A percentile compares a stretch with the other conserved stretches of the same genome.
Conservation (phyloP, 768 basidiomycete species). For the Rickenella mellea region DNA sequence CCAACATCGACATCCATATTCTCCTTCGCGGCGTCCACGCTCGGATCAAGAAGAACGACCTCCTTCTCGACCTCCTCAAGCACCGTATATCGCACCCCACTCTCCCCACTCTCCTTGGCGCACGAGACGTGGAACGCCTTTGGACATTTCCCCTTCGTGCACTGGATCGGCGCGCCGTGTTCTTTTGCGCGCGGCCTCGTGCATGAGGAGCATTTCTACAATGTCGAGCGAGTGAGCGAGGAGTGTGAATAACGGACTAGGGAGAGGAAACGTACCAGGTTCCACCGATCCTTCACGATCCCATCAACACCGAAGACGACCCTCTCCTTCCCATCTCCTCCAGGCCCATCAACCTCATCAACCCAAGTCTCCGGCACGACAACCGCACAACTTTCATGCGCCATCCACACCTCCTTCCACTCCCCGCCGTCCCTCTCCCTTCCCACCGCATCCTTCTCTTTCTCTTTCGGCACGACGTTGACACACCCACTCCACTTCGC, state of each 20-base stretch:
- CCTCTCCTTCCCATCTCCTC: constrained; percentile 25
- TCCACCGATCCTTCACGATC: constrained; percentile 90
- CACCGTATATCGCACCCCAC: constrained; percentile 50
- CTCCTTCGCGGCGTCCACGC: constrained; percentile 21
- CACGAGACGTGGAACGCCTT: constrained; percentile 93
- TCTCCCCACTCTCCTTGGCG: constrained; percentile 48
- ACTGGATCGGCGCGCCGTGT: constrained; percentile 83
- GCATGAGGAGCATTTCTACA: constrained; percentile 88
- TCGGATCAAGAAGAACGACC: constrained; percentile 51
- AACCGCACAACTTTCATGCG: constrained; percentile 72
- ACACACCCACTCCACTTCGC: constrained; percentile 28
- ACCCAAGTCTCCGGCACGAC: constrained; percentile 91
- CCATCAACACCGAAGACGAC: constrained; percentile 79
- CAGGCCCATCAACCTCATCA: constrained; percentile 46
- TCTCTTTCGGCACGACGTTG: constrained; percentile 19
- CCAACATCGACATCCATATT: constrained; percentile 14
- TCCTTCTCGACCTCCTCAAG: constrained; percentile 74
- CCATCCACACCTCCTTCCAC: constrained; percentile 45
- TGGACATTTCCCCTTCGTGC: constrained; percentile 88
- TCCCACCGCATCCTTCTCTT: constrained; percentile 37
- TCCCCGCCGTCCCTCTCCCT: constrained; percentile 19
- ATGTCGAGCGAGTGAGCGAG: not conserved
- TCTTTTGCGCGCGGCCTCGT: constrained; percentile 53
- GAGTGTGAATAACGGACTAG: not conserved
- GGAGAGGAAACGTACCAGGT: constrained; percentile 49